Evolutionary conservation across 2,329 filamentous ascomycete species (phyloP), one percentile per base, ranked within the genome.

Genomic region (Trichoderma sp.): DNA sequence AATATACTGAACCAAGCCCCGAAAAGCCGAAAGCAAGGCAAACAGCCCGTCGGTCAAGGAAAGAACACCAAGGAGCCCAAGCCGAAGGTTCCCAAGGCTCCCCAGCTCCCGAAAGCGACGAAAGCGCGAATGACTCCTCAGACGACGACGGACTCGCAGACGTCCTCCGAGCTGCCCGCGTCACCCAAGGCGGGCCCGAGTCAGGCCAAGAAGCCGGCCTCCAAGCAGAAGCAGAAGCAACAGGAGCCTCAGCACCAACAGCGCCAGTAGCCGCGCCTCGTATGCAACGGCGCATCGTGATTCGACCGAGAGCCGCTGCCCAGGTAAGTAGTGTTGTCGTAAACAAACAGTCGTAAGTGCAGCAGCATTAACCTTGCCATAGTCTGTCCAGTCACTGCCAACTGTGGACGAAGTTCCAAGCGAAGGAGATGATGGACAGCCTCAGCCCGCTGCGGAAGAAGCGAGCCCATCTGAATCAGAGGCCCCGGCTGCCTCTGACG

Each of bases 1-100:
- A 26, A 14, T 39, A 41, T 63, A 30, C 50, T 63, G 60, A 63
- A 55, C 45, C 43, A 39, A 55, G n/a, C 39, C 41, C 50, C 52
- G 50, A 55, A 15, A 63, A 55, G 60, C 28, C 50, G 19, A 54
- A 43, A 51, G 60, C 2, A 39, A 39, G 50, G 19, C 55, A 55
- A 30, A 55, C 54, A 28, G 26, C 2, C 12, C 41, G 28, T 14
- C 3, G 26, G 15, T 55, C 34, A 39, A 39, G 34, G 12, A 39
- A 39, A 39, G 12, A 5, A 39, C 12, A 39, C 3, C 34, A 39
- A 39, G 34, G 34, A 39, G 26, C 39, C 19, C n/a, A 50, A 50
- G 45, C 14, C 17, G 24, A 58, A 7, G 39, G 48, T 15, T n/a
- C 48, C 48, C 24, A 51, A 51, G 15, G 12, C 48, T 10, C 48